phyloP scores from a whole-genome alignment of 2,329 filamentous ascomycete species.

The Knufia fluminis region DNA sequence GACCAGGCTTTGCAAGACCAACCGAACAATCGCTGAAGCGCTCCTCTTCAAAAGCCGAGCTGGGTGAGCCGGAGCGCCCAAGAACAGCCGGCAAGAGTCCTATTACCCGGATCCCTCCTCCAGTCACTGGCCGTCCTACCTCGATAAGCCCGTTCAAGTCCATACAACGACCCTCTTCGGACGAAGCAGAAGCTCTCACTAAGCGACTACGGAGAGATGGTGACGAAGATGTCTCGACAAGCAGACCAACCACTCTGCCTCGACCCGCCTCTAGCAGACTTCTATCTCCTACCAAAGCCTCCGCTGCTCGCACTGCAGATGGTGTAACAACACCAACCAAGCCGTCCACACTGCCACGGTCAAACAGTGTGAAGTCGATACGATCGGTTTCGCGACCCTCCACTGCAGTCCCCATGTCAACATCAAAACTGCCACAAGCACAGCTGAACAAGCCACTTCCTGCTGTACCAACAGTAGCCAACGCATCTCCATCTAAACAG shows the following conservation, averaged over 20 bases:
- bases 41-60: conserved; percentile 52
- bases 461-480: not conserved
- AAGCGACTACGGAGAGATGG: conserved; percentile 64
- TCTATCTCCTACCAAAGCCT: conserved; percentile 71
- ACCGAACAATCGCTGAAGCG: conserved; percentile 40
- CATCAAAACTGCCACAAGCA: conserved; percentile 8
- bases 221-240: conserved; percentile 60
- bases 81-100: conserved; percentile 30
- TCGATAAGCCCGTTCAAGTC: conserved; percentile 26
- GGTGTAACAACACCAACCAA: conserved; percentile 39
- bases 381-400: not conserved
- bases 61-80: conserved; percentile 48
- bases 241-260: conserved; percentile 32
- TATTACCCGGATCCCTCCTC: conserved; percentile 25
- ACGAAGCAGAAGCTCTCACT: conserved; percentile 35
- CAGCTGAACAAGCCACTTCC: conserved; percentile 9
- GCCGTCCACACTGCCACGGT: conserved; percentile 40
- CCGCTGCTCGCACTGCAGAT: conserved; percentile 52
- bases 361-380: conserved; percentile 44
- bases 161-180: conserved; percentile 23
- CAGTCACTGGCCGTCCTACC: conserved; percentile 25
- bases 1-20: conserved; percentile 35
- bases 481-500: not conserved
- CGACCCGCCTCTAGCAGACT: conserved; percentile 42
- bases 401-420: conserved; percentile 4